Base-by-base conservation (phyloP, 129 eudicot genomes). In the Smallanthus sonchifolius region DNA sequence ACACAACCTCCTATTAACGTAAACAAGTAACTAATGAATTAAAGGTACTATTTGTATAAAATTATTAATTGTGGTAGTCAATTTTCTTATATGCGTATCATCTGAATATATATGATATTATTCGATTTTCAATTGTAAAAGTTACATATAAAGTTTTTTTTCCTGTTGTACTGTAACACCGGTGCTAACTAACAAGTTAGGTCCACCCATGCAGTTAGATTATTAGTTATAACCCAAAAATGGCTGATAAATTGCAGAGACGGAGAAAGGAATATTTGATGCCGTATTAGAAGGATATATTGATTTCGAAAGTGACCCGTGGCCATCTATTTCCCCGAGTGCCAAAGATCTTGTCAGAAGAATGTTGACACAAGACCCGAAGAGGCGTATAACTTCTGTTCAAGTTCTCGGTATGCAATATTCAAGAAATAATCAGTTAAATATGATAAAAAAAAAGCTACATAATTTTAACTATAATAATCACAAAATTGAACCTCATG, bases 281-380 rank as follows among this genome's bases (percentile, higher is more conserved):
- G 89, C 97, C 9, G 77, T 91, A 42, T 52, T 84, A 60, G 84
- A 84, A 84, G 97, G 95, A 55, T 68, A 86, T 47, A 82, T 91
- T 43, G 97, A 91, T 71, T 88, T 91, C 52, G 91, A 84, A 60
- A 84, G 88, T 45, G 52, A 86, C 51, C 97, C 97, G 14, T 91
- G 97, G 97, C 97, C 92, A 48, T 84, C 91, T 38, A 88, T 91
- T 74, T 88, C 97, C 37, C 55, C 39, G 52, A 87, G 97, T 79
- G 97, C 92, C 57, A 91, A 91, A 79, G 97, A 91, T 74, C 95
- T 91, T 19, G 92, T 91, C n/a, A 83, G 80, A 36, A 83, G 72
- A 75, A 91, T 91, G 97, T 80, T 91, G 52, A 88, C 88, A 16
- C 90, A 71, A 43, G 97, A 91, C 69, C 95, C 97, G 5, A 84